Base-by-base conservation (phyloP, 73 alveolate genomes). In the Paramecium pentaurelia region DNA sequence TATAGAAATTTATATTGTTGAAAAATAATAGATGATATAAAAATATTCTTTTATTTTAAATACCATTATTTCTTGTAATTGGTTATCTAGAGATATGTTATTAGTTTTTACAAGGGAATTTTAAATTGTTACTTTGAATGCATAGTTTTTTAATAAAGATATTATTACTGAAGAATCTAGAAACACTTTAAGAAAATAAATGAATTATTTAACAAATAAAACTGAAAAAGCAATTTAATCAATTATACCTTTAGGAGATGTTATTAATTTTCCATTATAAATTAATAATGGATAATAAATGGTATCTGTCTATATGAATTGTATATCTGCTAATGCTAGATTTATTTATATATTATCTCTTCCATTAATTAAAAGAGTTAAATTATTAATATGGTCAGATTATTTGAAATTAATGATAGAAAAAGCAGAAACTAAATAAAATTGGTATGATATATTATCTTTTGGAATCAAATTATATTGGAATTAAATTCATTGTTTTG, bases 11-110 rank as follows among this genome's bases (percentile, higher is more conserved):
- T 80, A 80, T 22, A 28, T 47, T 49, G 16, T 64, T 64, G 84
- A 64, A 11, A 36, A 40, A 42, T 20, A 49, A 44, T n/a, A 36
- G 22, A 2, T 80, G 20, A 80, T 27, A 2, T 80, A 32, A 27
- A 44, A 47, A 38, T 36, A 42, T 37, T 75, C 88, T 6, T 38
- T 36, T 75, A 75, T 38, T 36, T 30, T 42, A 38, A 36, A 18
- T 12, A 27, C 6, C 10, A 27, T 80, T 16, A 45, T 47, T 11
- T 32, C 71, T 10, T 80, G 91, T 80, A 49, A 30, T 27, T 80
- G 91, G 91, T 8, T 47, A 9, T 80, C 91, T 20, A 80, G 91
- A 44, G 91, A 80, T 80, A 80, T 80, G 91, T 12, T 80, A 25
- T 9, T 49, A 11, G 77, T 28, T 3, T 38, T 45, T 42, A 64